A percentile compares a stretch with the other conserved stretches of the same genome.
These are phyloP conservation scores for Salix viminalis DNA, from an alignment of 345 rosid genomes.

Conservation along the genomic window DNA sequence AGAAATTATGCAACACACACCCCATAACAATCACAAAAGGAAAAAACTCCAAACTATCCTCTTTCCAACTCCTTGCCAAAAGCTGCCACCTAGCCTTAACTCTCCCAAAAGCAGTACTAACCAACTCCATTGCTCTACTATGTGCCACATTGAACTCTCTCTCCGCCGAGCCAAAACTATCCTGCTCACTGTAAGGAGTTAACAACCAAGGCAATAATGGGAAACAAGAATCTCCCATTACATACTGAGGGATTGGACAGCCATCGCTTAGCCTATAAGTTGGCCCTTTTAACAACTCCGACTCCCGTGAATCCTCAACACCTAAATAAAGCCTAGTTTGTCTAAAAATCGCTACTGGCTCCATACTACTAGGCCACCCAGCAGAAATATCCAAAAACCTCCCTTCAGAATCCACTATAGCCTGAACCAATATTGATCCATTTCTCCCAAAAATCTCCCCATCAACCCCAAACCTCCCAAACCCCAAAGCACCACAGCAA, in stretches of 20 bases:
- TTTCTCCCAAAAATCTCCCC: conserved; percentile 43
- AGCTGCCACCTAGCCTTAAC: conserved; percentile 62
- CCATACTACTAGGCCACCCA: conserved; percentile 67
- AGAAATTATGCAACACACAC: conserved; percentile 71
- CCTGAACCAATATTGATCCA: conserved; percentile 64
- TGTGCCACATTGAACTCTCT: conserved; percentile 53
- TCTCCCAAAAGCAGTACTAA: conserved; percentile 40
- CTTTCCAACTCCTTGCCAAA: conserved; percentile 58
- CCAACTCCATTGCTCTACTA: conserved; percentile 39
- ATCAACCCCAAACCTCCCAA: conserved; percentile 47
- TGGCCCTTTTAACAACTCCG: conserved; percentile 49
- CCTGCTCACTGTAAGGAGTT: conserved; percentile 61
- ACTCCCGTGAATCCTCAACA: conserved; percentile 41
- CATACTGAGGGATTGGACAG: conserved; percentile 45
- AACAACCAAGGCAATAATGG: conserved; percentile 73
- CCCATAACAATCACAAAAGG: conserved; percentile 59
- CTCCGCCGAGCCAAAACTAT: conserved; percentile 35
- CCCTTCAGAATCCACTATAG: conserved; percentile 63
- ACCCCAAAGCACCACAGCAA: conserved; percentile 72
- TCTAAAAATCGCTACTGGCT: conserved; percentile 41
- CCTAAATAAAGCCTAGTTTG: conserved; percentile 44
- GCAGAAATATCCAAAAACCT: conserved; percentile 73
- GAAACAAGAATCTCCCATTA: conserved; percentile 63
- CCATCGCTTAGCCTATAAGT: conserved; percentile 39
- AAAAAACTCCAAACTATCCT: conserved; percentile 48